These are phyloP conservation scores for Aegilops sharonensis DNA, from an alignment of 176 grass and related monocot genomes.

Conservation along the genomic window DNA sequence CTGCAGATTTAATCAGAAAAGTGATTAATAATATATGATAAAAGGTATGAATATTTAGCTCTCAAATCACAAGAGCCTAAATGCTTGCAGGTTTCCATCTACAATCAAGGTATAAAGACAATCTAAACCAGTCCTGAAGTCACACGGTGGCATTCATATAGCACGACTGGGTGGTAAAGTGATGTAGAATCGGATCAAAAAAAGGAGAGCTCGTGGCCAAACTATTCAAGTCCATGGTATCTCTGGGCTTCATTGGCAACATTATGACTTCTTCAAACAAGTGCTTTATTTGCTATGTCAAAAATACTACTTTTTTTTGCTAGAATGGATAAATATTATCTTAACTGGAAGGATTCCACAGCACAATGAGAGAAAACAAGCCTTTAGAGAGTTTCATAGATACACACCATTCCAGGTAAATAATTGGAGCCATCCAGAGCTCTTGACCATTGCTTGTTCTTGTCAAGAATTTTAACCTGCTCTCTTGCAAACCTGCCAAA, in stretches of 20 bases:
- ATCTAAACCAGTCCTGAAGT: constrained; percentile 9
- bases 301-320: background rate
- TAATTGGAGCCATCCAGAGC: constrained; percentile 97
- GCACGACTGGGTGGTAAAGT: background rate
- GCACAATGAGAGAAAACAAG: background rate
- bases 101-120: constrained; percentile 9
- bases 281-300: background rate
- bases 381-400: background rate
- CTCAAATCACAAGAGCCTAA: background rate
- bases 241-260: background rate
- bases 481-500: constrained; percentile 69
- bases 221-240: background rate
- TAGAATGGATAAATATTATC: background rate
- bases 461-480: constrained; percentile 80
- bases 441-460: constrained; percentile 99
- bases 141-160: background rate
- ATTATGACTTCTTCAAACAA: background rate
- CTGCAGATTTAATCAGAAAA: constrained; percentile 44
- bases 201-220: background rate
- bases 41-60: constrained; percentile 17
- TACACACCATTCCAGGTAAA: constrained; percentile 97
- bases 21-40: constrained; percentile 14
- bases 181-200: background rate
- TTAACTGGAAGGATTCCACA: background rate
- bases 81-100: background rate